phyloP scores from a whole-genome alignment of 768 basidiomycete genomes.

The Termitomyces sp. region DNA sequence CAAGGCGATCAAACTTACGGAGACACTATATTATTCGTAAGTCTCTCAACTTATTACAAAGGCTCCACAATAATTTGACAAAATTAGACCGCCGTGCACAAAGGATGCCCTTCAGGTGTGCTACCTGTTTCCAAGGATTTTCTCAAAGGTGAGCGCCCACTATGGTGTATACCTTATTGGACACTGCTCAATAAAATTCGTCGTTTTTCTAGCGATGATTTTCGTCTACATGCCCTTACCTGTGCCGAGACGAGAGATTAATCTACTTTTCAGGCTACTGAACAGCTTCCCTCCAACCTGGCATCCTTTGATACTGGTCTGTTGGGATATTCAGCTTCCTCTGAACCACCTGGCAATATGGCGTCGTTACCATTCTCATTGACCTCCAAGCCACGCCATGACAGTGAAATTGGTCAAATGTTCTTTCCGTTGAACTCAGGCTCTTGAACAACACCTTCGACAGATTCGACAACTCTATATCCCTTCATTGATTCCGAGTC shows the following conservation, averaged over 20 bases:
- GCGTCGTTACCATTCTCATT: too few relatives aligned
- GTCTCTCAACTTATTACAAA: not conserved
- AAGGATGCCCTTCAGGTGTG: not conserved
- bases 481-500: not conserved
- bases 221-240: not conserved
- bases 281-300: not conserved
- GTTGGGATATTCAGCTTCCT: not conserved
- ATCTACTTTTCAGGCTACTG: not conserved
- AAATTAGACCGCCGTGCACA: not conserved
- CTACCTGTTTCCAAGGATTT: not conserved
- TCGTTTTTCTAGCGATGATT: not conserved
- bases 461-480: too few relatives aligned
- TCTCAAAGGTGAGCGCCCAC: not conserved
- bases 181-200: not conserved
- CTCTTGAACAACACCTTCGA: not conserved
- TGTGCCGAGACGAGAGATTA: not conserved
- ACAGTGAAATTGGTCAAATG: too few relatives aligned
- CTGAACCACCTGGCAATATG: not conserved
- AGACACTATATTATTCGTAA: slow-evolving; percentile 1
- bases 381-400: not conserved
- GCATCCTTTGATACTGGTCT: not conserved
- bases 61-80: not conserved
- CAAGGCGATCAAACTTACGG: not conserved
- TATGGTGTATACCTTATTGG: too few relatives aligned
- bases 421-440: not conserved